Percentiles rank a stretch among this genome's conserved stretches.
These are phyloP conservation scores for Zalaria obscura DNA, from an alignment of 2,329 filamentous ascomycete genomes.

Conservation along the genomic window DNA sequence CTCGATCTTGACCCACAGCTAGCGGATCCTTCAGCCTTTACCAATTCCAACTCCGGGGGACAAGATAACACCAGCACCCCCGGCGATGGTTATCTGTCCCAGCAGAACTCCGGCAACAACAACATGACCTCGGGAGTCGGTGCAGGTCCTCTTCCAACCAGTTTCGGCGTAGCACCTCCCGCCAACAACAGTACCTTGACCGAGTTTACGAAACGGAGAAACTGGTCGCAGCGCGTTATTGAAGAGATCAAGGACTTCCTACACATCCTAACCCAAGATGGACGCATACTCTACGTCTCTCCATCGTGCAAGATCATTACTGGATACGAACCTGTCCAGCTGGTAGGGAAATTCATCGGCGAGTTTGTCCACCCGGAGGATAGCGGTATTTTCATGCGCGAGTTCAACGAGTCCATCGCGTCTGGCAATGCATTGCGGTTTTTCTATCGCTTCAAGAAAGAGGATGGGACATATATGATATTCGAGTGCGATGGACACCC, in stretches of 20 bases:
- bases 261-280: slow-evolving; percentile 74
- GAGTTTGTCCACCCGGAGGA: slow-evolving; percentile 82
- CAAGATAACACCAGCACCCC: slow-evolving; percentile 5
- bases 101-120: slow-evolving; percentile 15
- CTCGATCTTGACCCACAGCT: slow-evolving; percentile 26
- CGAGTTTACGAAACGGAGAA: slow-evolving; percentile 50
- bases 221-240: slow-evolving; percentile 81
- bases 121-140: slow-evolving; percentile 29
- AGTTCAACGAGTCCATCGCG: slow-evolving; percentile 80
- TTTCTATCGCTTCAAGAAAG: slow-evolving; percentile 71
- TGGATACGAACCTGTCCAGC: slow-evolving; percentile 56
- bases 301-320: slow-evolving; percentile 62
- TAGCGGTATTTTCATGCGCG: slow-evolving; percentile 64
- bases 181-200: slow-evolving; percentile 41
- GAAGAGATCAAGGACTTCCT: slow-evolving; percentile 83
- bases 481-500: slow-evolving; percentile 90
- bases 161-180: slow-evolving; percentile 33
- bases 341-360: slow-evolving; percentile 61
- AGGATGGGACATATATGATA: slow-evolving; percentile 60
- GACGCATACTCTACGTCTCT: slow-evolving; percentile 74
- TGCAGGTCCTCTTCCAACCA: slow-evolving; percentile 41
- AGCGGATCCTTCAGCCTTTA: slow-evolving; percentile 14
- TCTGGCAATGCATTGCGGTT: slow-evolving; percentile 66
- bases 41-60: slow-evolving; percentile 10
- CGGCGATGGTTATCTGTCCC: slow-evolving; percentile 7